Base-by-base conservation (phyloP, 495 filamentous ascomycete species). In the Penicillium arizonense region DNA sequence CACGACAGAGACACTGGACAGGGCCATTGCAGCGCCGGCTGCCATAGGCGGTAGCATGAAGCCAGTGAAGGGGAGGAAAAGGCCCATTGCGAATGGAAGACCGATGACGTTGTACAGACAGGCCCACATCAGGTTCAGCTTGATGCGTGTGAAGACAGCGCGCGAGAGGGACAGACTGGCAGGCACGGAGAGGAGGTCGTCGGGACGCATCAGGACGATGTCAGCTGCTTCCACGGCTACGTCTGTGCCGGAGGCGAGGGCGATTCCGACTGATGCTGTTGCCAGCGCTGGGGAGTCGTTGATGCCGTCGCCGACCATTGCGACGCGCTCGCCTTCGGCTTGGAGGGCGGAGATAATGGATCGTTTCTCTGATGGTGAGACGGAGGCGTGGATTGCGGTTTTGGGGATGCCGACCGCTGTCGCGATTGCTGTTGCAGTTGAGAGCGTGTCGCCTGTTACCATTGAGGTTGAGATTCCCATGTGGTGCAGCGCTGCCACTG, bases 261-360 rank as follows among this genome's bases (percentile, higher is more conserved):
- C 91, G 60, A 99, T 96, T 52, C 94, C 94, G 38, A 97, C 85
- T 53, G 91, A 82, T 26, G 94, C 91, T 2, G 91, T 96, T 13
- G 93, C 94, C 2, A 99, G 81, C 2, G 94, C 94, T 1, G 94
- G 94, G 0, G 93, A 97, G 76, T 99, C 94, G 68, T 99, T 99
- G 79, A 99, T 97, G 34, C 94, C 94, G 65, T 99, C 94, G 46
- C 94, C 94, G 20, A 97, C 94, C 94, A 99, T 97, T 58, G 90
- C 94, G 20, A 99, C 89, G 45, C 86, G 76, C 39, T 87, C 80
- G 53, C 91, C 90, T 3, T 69, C 56, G 0, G 74, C 76, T 71
- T 97, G 88, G 33, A 97, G 79, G 39, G 83, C 68, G 14, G 82
- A 80, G 67, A 99, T 82, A 62, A 97, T 95, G 23, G 76, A 73